These are phyloP conservation scores for Trichophyton simii DNA, from an alignment of 2,329 filamentous ascomycete species.

Conservation along the genomic window DNA sequence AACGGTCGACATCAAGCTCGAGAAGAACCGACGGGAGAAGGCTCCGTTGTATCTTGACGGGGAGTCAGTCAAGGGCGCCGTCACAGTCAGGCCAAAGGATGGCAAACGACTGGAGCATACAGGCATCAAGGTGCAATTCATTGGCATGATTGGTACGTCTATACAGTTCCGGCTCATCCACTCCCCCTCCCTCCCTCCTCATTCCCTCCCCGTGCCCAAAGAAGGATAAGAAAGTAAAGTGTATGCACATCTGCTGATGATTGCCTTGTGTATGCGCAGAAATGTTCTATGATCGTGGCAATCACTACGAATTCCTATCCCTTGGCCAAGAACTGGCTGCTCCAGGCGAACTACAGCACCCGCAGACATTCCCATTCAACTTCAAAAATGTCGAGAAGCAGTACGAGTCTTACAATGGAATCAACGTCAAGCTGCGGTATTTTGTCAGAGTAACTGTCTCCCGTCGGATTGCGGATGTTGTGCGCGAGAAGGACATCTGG, in stretches of 20 bases:
- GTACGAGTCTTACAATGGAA: conserved; percentile 98
- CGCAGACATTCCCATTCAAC: conserved; percentile 97
- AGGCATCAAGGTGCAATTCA: conserved; percentile 98
- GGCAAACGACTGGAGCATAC: conserved; percentile 96
- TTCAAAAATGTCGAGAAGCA: conserved; percentile 99
- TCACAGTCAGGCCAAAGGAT: conserved; percentile 93
- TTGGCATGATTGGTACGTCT: conserved; percentile 76
- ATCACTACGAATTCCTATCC: conserved; percentile 97
- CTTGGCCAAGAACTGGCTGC: conserved; percentile 93
- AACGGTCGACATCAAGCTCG: conserved; percentile 94
- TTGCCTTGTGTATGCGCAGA: conserved; percentile 41
- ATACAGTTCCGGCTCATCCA: not conserved
- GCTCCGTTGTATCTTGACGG: conserved; percentile 95
- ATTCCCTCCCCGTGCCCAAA: not conserved
- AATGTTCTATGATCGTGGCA: conserved; percentile 99
- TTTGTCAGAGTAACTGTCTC: conserved; percentile 95
- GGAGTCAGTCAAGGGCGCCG: conserved; percentile 91
- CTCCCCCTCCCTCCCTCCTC: not conserved
- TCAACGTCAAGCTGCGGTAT: conserved; percentile 98
- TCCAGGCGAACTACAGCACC: conserved; percentile 94
- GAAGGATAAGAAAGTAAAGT: not conserved
- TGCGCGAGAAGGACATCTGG: conserved; percentile 99
- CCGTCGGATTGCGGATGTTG: conserved; percentile 91
- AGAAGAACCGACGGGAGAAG: conserved; percentile 95
- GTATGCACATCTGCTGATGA: not conserved